These are phyloP conservation scores for Amaranthus cruentus DNA, from an alignment of 148 eudicot species.

Conservation along the genomic window DNA sequence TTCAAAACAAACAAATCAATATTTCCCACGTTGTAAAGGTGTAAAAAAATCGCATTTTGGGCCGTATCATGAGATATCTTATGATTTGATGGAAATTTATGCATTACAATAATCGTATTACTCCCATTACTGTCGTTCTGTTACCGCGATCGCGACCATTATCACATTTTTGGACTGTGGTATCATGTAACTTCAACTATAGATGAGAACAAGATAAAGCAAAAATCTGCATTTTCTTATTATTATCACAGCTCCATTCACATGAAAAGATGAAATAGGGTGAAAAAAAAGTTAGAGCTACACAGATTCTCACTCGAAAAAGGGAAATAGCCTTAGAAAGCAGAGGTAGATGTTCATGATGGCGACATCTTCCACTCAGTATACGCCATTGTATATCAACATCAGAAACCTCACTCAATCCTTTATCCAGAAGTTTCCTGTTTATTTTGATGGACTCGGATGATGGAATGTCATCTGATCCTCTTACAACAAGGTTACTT, in stretches of 20 bases:
- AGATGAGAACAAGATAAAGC: neutral
- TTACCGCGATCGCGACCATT: too few species aligned
- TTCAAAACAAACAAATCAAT: too few species aligned
- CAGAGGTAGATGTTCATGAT: conserved; percentile 56
- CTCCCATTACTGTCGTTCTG: too few species aligned
- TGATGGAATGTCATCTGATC: conserved; percentile 47
- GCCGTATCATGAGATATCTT: too few species aligned
- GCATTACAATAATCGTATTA: too few species aligned
- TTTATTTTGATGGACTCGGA: conserved; percentile 36
- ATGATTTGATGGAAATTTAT: too few species aligned
- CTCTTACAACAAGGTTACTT: conserved; percentile 41
- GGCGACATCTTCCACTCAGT: conserved; percentile 79
- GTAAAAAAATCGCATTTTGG: too few species aligned
- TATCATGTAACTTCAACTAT: neutral
- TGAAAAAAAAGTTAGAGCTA: neutral
- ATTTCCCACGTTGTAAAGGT: too few species aligned
- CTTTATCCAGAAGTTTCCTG: conserved; percentile 44
- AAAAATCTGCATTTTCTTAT: neutral
- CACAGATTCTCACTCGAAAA: conserved; percentile 59
- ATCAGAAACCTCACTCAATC: conserved; percentile 35
- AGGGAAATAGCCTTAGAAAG: conserved; percentile 77
- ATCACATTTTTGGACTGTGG: neutral
- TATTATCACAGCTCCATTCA: neutral
- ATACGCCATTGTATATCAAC: conserved; percentile 64
- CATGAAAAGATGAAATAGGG: neutral